Base-by-base conservation (phyloP, 2,329 filamentous ascomycete genomes). In the Hymenoscyphus scutula region DNA sequence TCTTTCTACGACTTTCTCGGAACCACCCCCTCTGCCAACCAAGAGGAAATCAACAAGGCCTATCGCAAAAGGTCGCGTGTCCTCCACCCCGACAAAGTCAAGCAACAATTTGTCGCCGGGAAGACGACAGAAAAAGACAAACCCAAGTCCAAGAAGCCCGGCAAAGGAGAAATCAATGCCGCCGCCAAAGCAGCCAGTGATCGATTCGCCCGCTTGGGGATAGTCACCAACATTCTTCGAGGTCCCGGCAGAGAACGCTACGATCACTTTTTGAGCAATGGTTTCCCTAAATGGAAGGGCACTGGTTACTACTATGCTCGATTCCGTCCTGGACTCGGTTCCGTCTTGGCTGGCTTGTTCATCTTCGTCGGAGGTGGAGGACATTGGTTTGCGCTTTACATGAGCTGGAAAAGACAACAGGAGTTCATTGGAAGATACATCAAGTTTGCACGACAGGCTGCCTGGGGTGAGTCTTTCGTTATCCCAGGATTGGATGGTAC, bases 291-390 rank as follows among this genome's bases (percentile, higher is more conserved):
- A 61, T 99, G 95, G 95, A 93, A 94, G 80, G 95, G 95, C 63
- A 97, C 94, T 53, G 94, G 95, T 66, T 99, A 99, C 84, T 99
- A 98, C 83, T 99, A 99, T 81, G 88, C 87, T 72, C 88, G 95
- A 62, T 97, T 94, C 83, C 86, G 95, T 23, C 95, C 95, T 1
- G 95, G 95, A 8, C 81, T 98, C 53, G 92, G 91, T 63, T 90
- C 90, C 15, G 95, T 97, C 54, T 77, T 98, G 58, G 65, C 89
- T 29, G 93, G 94, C 56, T 79, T 96, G 48, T 92, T 98, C 76
- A 75, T 97, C 66, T 85, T 91, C 59, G 85, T 90, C 58, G 94
- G 93, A 62, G 95, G 95, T 66, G 90, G 81, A 32, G 88, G 90
- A 41, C 95, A 99, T 79, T 99, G 97, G 78, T 80, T 91, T 57